Conservation (phyloP, 1,284 basidiomycete species). For the Pseudozyma pruni region DNA sequence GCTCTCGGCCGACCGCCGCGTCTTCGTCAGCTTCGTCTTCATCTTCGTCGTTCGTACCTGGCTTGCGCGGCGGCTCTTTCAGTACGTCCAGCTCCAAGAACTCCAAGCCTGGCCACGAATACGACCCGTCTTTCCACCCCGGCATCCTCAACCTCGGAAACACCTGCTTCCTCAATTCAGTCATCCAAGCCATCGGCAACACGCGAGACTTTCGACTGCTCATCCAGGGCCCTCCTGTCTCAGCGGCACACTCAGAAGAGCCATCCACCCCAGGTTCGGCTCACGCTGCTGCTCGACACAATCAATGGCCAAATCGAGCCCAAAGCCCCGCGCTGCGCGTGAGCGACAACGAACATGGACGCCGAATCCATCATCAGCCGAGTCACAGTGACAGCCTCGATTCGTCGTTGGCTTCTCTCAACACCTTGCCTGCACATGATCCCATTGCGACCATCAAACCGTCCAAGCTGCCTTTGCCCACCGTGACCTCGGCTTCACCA, state of each 20-base stretch:
- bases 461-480: constrained; percentile 9
- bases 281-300: constrained; percentile 10
- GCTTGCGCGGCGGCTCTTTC: constrained; percentile 78
- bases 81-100: constrained; percentile 82
- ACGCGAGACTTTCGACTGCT: constrained; percentile 75
- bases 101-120: constrained; percentile 68
- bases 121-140: constrained; percentile 66
- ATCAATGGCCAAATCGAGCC: constrained; percentile 35
- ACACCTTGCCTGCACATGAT: constrained; percentile 23
- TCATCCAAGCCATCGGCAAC: constrained; percentile 78
- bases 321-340: constrained; percentile 53
- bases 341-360: constrained; percentile 50
- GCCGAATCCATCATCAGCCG: constrained; percentile 27
- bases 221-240: constrained; percentile 68
- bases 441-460: constrained; percentile 42
- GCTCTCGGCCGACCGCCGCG: constrained; percentile 74
- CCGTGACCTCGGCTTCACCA: background rate
- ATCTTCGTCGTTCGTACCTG: constrained; percentile 10
- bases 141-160: constrained; percentile 87
- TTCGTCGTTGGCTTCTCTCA: constrained; percentile 28
- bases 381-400: constrained; percentile 27
- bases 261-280: constrained; percentile 5
- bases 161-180: constrained; percentile 92
- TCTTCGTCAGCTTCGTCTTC: constrained; percentile 1
- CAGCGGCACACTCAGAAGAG: constrained; percentile 6